These are phyloP conservation scores for Lathyrus sativus DNA, from an alignment of 306 rosid genomes.

Conservation along the genomic window DNA sequence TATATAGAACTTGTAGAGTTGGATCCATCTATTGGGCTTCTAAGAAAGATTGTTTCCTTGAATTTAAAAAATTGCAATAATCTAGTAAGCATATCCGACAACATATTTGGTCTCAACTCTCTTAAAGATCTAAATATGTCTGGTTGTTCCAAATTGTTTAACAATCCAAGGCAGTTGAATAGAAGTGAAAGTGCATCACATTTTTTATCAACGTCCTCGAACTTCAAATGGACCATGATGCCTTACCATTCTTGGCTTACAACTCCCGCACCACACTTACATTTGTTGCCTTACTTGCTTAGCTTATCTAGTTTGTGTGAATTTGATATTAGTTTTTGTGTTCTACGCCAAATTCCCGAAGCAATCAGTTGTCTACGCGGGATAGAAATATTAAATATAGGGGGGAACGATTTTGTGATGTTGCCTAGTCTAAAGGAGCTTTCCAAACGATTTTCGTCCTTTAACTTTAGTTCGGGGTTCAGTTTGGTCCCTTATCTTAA, in stretches of 20 bases:
- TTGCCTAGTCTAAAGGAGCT: neutral
- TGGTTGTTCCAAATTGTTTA: neutral
- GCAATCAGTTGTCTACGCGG: neutral
- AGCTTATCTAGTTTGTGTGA: neutral
- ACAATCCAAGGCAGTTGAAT: neutral
- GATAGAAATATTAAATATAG: neutral
- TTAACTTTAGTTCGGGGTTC: too few species aligned
- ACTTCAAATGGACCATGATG: neutral
- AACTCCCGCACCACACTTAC: neutral
- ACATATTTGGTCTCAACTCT: neutral
- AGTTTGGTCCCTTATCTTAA: too few species aligned
- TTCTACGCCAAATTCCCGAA: neutral
- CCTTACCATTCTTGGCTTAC: neutral
- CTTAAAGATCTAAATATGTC: neutral
- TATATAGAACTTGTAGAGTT: neutral
- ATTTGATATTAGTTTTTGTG: neutral
- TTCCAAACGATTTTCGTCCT: too few species aligned
- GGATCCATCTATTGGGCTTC: constrained; percentile 3
- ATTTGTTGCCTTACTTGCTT: neutral
- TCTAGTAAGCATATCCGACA: neutral
- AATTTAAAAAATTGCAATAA: neutral
- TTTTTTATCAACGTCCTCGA: neutral
- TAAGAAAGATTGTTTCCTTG: constrained; percentile 1
- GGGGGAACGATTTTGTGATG: neutral
- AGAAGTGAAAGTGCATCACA: neutral